Percentiles rank a stretch among this genome's conserved stretches.
Conservation (phyloP, 108 stramenopile species). For the Pseudonitzschia multiseries region DNA sequence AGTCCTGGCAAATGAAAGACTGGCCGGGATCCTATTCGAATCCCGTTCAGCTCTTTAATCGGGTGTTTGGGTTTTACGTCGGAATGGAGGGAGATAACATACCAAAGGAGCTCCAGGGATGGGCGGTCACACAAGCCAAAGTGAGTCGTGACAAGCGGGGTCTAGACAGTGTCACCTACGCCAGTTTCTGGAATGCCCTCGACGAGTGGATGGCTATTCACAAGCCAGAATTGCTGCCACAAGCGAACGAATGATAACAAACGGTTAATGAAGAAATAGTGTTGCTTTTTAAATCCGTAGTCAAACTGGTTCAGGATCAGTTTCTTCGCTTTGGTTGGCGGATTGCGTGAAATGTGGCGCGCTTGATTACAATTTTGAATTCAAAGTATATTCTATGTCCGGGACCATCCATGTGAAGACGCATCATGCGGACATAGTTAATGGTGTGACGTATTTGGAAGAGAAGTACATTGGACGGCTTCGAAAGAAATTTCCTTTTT, state of each 20-base stretch:
- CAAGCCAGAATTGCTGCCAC: constrained; percentile 65
- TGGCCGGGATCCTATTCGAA: constrained; percentile 71
- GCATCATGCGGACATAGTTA: too few species aligned
- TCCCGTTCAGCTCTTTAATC: constrained; percentile 80
- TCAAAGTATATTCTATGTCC: too few species aligned
- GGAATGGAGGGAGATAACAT: constrained; percentile 76
- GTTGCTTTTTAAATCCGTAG: too few species aligned
- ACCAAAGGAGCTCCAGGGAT: constrained; percentile 61
- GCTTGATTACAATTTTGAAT: too few species aligned
- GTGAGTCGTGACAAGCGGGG: constrained; percentile 84
- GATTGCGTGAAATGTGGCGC: too few species aligned
- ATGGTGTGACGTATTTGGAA: too few species aligned
- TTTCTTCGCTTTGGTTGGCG: too few species aligned
- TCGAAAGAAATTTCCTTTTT: too few species aligned
- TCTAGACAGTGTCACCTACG: constrained; percentile 74
- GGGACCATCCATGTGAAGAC: too few species aligned
- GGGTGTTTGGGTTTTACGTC: constrained; percentile 75
- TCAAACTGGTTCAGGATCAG: too few species aligned
- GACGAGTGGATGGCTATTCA: constrained; percentile 84
- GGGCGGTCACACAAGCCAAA: constrained; percentile 65
- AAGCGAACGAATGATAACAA: constrained; percentile 15
- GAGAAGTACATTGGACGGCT: too few species aligned
- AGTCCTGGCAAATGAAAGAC: constrained; percentile 97
- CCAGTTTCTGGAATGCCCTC: constrained; percentile 86
- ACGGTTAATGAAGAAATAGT: too few species aligned